Conservation (phyloP, 2,329 filamentous ascomycete genomes). For the Polychaeton citri region DNA sequence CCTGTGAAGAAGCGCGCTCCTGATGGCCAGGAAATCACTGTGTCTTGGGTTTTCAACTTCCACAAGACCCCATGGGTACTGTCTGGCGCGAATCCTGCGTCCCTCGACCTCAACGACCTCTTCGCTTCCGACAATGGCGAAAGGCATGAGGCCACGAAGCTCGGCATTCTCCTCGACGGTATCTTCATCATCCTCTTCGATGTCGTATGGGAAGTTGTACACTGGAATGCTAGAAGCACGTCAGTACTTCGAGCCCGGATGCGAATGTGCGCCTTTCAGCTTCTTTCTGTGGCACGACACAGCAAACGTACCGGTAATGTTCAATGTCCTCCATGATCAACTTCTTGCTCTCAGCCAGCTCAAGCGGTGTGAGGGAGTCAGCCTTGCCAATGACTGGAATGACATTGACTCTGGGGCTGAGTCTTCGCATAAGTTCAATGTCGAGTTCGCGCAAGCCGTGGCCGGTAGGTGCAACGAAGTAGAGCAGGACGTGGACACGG, state of each 20-base stretch:
- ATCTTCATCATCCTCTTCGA: conserved; percentile 98
- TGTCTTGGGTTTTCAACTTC: conserved; percentile 99
- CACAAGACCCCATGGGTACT: conserved; percentile 98
- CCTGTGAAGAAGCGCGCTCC: conserved; percentile 85
- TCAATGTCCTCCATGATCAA: conserved; percentile 99
- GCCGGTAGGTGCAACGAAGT: conserved; percentile 91
- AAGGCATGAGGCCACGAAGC: conserved; percentile 93
- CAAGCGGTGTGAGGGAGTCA: conserved; percentile 88
- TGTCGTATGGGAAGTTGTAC: conserved; percentile 99
- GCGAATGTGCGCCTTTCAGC: background rate
- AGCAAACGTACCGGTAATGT: conserved; percentile 79
- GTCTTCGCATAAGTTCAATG: conserved; percentile 98
- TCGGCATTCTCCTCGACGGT: conserved; percentile 99
- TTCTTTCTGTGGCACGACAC: no score
- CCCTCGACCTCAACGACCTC: conserved; percentile 89
- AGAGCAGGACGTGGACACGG: conserved; percentile 92
- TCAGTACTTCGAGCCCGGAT: background rate
- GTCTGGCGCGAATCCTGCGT: conserved; percentile 80
- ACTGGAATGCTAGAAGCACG: conserved; percentile 59
- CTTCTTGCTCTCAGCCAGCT: conserved; percentile 98
- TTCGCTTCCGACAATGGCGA: conserved; percentile 96
- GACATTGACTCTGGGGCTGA: conserved; percentile 95
- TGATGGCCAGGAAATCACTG: conserved; percentile 95
- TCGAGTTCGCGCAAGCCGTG: conserved; percentile 88
- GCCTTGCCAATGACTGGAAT: conserved; percentile 98